phyloP scores from a whole-genome alignment of 768 basidiomycete species.

The Suillus bovinus region DNA sequence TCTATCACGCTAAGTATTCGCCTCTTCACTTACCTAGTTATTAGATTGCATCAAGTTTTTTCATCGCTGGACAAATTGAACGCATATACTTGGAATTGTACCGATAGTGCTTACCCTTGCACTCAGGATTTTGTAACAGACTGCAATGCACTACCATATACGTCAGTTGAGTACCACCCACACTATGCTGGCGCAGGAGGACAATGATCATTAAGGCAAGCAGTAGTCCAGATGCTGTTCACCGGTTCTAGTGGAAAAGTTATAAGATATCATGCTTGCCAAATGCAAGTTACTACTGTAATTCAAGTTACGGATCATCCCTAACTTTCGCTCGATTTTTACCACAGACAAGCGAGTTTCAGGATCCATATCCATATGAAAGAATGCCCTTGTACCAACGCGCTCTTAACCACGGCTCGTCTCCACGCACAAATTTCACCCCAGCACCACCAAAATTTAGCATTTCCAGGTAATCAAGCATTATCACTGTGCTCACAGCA shows the following conservation, averaged over 20 bases:
- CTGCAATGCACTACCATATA: neutral
- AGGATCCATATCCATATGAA: neutral
- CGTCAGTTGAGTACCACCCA: neutral
- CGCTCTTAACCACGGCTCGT: constrained; percentile 52
- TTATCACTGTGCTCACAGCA: constrained; percentile 23
- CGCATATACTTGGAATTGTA: neutral
- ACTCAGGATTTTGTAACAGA: neutral
- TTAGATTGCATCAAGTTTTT: neutral
- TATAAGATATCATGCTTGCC: neutral
- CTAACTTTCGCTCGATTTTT: neutral
- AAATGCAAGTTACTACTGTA: neutral
- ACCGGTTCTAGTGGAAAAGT: neutral
- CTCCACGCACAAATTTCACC: constrained; percentile 50
- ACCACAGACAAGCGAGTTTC: neutral
- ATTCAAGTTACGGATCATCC: neutral
- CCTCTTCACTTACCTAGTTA: neutral
- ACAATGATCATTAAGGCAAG: neutral
- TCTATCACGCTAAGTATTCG: constrained; percentile 5
- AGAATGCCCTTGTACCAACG: constrained; percentile 40
- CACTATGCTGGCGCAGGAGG: neutral
- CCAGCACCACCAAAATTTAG: constrained; percentile 35
- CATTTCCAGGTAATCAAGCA: constrained; percentile 39
- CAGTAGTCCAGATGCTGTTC: neutral
- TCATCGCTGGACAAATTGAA: neutral
- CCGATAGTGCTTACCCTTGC: neutral